Base-by-base conservation (phyloP, 2,329 filamentous ascomycete species). In the Diplodia scrobiculata region DNA sequence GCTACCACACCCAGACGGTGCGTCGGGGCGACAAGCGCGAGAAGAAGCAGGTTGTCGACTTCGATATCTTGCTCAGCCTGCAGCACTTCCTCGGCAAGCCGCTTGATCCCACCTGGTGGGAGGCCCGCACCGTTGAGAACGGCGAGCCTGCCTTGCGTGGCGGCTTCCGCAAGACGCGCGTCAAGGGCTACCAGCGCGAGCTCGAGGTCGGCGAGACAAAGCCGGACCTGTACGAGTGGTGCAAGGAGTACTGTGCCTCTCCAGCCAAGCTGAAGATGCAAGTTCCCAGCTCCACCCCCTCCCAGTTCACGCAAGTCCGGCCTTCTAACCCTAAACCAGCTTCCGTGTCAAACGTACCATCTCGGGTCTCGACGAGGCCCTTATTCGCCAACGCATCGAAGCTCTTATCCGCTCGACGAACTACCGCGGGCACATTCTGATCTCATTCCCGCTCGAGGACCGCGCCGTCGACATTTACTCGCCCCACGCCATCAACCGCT, bases 71-170 rank as follows among this genome's bases (percentile, higher is more conserved):
- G 11, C 68, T 79, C n/a, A 73, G 73, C 59, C 66, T 78, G 25
- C 70, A 72, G 19, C 67, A 69, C 0, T 78, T 76, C 66, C 67
- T 66, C 11, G 63, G 53, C 38, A 50, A 67, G 29, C 66, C 36
- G 34, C 54, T 27, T 21, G 63, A 54, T 38, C 21, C 14, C 14
- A 47, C 48, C n/a, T 67, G 66, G 66, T 51, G 59, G 51, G 53
- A 55, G 14, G 36, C n/a, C 7, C 51, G 25, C 10, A 83, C 84
- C 0, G 84, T 85, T 0, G 80, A 84, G 58, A 85, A 88, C 71
- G 78, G 81, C 63, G 85, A 89, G 70, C 85, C 86, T 68, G 84
- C 84, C 10, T 82, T 84, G 65, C 87, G 90, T n/a, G 90, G 90
- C 21, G 87, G 86, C 3, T 80, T 87, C 60, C 79, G 86, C 17